phyloP scores from a whole-genome alignment of 1,139 yeast species.

The Taphrina deformans region DNA sequence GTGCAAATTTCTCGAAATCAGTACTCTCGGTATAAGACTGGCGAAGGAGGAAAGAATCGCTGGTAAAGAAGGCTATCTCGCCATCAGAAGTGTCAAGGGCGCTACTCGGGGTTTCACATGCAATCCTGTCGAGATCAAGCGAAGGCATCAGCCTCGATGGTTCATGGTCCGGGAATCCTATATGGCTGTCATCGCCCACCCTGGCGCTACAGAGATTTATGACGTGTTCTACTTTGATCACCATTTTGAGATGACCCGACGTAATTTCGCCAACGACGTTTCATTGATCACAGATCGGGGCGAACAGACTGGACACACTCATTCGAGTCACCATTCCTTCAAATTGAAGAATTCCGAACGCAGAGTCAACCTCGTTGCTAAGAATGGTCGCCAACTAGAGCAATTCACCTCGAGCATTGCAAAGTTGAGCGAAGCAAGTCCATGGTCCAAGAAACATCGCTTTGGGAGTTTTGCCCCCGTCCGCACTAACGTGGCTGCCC shows the following conservation, averaged over 20 bases:
- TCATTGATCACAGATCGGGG: constrained; percentile 17
- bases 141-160: constrained; percentile 92
- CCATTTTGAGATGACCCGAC: constrained; percentile 54
- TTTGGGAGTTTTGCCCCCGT: constrained; percentile 93
- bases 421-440: constrained; percentile 64
- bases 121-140: constrained; percentile 41
- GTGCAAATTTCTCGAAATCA: constrained; percentile 82
- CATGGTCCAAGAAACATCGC: constrained; percentile 73
- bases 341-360: constrained; percentile 75
- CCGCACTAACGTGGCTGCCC: constrained; percentile 79
- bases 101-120: constrained; percentile 60
- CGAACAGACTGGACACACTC: constrained; percentile 27
- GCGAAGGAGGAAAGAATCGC: constrained; percentile 78
- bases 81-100: constrained; percentile 76
- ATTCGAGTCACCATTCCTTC: constrained; percentile 36
- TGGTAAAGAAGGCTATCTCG: constrained; percentile 86
- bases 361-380: constrained; percentile 69
- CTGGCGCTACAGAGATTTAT: constrained; percentile 79
- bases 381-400: constrained; percentile 66
- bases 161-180: constrained; percentile 80
- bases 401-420: constrained; percentile 76
- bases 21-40: constrained; percentile 80
- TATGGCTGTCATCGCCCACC: constrained; percentile 79
- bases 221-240: constrained; percentile 84
- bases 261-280: constrained; percentile 39